Evolutionary conservation across 2,329 filamentous ascomycete species (phyloP).

Genomic region (Diaporthe ilicicola): DNA sequence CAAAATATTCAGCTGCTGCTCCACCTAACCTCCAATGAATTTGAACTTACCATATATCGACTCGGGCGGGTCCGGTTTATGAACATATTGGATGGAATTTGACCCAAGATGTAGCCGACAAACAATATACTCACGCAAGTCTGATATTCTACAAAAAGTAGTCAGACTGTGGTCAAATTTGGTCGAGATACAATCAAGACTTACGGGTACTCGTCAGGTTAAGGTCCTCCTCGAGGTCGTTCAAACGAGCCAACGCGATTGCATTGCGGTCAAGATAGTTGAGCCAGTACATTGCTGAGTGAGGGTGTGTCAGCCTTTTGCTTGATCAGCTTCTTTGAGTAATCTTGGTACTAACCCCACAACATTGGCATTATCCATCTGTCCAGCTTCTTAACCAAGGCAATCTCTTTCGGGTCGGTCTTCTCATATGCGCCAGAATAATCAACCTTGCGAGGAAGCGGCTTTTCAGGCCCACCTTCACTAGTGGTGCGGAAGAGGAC

Average conservation of each 20-base stretch:
- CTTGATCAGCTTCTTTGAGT: not conserved
- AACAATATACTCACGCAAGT: conserved; percentile 59
- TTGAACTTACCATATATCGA: conserved; percentile 49
- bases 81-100: conserved; percentile 39
- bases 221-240: conserved; percentile 62
- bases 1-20: conserved; percentile 44
- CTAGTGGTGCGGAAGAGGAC: conserved; percentile 6
- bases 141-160: conserved; percentile 50
- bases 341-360: conserved; percentile 32
- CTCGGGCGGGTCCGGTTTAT: conserved; percentile 44
- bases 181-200: not conserved
- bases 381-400: conserved; percentile 48
- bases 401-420: conserved; percentile 45
- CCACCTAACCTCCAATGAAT: conserved; percentile 53
- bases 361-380: conserved; percentile 50
- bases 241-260: conserved; percentile 64
- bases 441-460: conserved; percentile 5
- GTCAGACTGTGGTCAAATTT: not conserved
- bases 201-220: conserved; percentile 49
- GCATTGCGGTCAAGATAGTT: conserved; percentile 58
- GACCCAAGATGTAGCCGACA: conserved; percentile 49
- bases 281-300: conserved; percentile 26
- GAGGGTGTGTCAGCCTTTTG: not conserved
- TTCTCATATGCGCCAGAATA: conserved; percentile 36
- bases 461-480: conserved; percentile 17